Conservation (phyloP, 331 rosid genomes). For the Stylosanthes scabra region DNA sequence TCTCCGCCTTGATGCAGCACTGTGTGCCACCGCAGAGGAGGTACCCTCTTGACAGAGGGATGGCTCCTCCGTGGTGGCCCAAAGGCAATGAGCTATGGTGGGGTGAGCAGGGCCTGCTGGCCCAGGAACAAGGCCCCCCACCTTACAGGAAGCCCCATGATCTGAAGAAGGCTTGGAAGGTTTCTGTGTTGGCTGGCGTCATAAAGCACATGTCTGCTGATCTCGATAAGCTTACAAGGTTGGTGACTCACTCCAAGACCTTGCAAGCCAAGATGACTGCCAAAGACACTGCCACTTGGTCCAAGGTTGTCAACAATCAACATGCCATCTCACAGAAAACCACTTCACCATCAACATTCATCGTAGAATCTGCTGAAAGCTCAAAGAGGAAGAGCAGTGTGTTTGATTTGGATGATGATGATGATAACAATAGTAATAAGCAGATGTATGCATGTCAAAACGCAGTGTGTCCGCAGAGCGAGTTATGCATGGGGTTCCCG, state of each 20-base stretch:
- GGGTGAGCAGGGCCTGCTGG: conserved; percentile 53
- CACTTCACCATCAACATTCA: conserved; percentile 5
- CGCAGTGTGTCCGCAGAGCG: conserved; percentile 36
- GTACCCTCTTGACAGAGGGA: conserved; percentile 60
- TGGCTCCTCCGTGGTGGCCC: conserved; percentile 81
- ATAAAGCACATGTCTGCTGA: conserved; percentile 62
- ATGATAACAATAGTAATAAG: background rate
- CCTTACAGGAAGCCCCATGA: conserved; percentile 68
- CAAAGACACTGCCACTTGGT: conserved; percentile 59
- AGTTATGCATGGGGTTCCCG: conserved; percentile 37
- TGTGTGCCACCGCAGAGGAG: conserved; percentile 63
- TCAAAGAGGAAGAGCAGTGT: conserved; percentile 45
- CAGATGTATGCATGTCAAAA: conserved; percentile 40
- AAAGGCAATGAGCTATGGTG: conserved; percentile 59
- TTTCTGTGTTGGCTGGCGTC: conserved; percentile 58
- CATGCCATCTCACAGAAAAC: conserved; percentile 41
- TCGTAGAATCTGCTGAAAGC: conserved; percentile 11
- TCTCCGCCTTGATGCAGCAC: conserved; percentile 65
- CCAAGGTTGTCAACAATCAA: conserved; percentile 60
- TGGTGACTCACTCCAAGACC: conserved; percentile 58
- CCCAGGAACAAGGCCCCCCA: conserved; percentile 52
- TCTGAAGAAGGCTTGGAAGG: conserved; percentile 70
- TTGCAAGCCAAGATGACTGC: conserved; percentile 73
- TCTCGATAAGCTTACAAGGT: conserved; percentile 47
- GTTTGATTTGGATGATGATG: conserved; percentile 33